Base-by-base conservation (phyloP, 2,329 filamentous ascomycete species). In the Diaporthe humulicola region DNA sequence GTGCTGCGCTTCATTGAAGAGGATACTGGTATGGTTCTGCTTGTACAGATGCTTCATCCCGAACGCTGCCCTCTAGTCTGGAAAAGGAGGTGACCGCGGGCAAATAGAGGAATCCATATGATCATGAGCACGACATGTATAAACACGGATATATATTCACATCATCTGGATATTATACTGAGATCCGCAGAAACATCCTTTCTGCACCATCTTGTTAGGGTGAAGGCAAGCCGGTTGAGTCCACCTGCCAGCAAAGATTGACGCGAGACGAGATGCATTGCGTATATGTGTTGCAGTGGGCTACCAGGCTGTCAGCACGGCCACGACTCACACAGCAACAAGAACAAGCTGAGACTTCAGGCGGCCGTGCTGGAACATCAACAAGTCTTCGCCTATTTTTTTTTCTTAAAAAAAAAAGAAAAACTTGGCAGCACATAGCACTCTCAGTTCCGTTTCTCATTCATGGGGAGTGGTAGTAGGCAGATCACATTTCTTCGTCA, bases 31-130 rank as follows among this genome's bases (percentile, higher is more conserved):
- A 71, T 60, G 33, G 77, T 80, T 1, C 38, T 81, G 54, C 33
- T 81, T 28, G 48, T 81, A 38, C 79, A 81, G 66, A 73, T 81
- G 76, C 52, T 79, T 38, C 78, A 81, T 66, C 79, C 79, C 8
- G 80, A 81, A 57, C 64, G 74, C 10, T 76, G 74, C 8, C 79
- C 79, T 5, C 50, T 81, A 50, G 70, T 76, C 14, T 81, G 80
- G 79, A 76, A 4, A 15, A 70, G n/a, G 38, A 61, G 61, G 64
- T 70, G 48, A 52, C 48, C 48, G 15, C 38, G 38, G 38, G 38
- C 38, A 38, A 38, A 10, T 10, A 9, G n/a, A 52, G 48, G 10
- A 52, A n/a, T 5, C 48, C 48, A 28, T 15, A n/a, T 25, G 1
- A 52, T 52, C 10, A 52, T 50, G n/a, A 14, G 48, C 25, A 12